Base-by-base conservation (phyloP, 768 basidiomycete genomes). In the Inosperma sp. region DNA sequence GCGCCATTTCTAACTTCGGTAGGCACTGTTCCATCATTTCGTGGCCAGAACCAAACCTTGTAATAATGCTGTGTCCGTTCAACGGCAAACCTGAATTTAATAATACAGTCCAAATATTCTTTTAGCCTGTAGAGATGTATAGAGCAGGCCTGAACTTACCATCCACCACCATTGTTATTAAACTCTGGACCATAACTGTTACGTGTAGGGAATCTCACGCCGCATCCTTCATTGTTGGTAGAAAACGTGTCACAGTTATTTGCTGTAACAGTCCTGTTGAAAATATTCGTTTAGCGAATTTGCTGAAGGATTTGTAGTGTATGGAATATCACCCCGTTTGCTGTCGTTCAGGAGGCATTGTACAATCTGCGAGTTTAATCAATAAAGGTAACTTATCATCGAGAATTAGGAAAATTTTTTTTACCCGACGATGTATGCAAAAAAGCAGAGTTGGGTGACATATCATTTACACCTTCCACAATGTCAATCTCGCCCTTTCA, bases 21-120 rank as follows among this genome's bases (percentile, higher is more conserved):
- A 2, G 82, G 83, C 22, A 80, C 74, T 21, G 56, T 64, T 2
- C 61, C 65, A 39, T 64, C 74, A 56, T 75, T 74, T 22, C 86
- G 72, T 1, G 78, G 64, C 85, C 85, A 91, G 71, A 86, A 87
- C 79, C 82, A 89, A 27, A 88, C 72, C 48, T 80, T 81, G 56
- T 88, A 81, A 59, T 71, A 77, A 12, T 58, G 58, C n/a, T 64
- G 59, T 0, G 80, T 79, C 31, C 84, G 75, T 61, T 86, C 83
- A 44, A 84, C 71, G 0, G 82, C 86, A 60, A 77, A 84, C 77
- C 79, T 83, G 42, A 21, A 31, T 26, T 30, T 3, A n/a, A 29
- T 13, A 19, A 12, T 35, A 14, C 19, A 0, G 2, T 4, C 16
- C 16, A 52, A 14, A 30, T 13, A n/a, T 16, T 27, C 17, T 34